These are phyloP conservation scores for Lactifluus piperatus DNA, from an alignment of 768 basidiomycete species.

Conservation along the genomic window DNA sequence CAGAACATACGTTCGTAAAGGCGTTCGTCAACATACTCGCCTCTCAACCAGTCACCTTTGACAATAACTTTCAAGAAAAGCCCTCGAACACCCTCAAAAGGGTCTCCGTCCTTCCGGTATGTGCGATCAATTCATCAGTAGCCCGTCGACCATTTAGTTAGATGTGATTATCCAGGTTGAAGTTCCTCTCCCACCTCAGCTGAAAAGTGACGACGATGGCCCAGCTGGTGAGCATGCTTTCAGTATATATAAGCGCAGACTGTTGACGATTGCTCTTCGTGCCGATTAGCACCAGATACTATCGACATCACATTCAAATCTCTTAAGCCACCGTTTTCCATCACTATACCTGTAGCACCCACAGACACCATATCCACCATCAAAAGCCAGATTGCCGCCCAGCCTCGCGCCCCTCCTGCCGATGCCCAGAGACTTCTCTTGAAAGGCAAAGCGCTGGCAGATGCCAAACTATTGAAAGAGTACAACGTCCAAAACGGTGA, in stretches of 20 bases:
- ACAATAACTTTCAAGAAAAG: constrained; percentile 71
- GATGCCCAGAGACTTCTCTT: constrained; percentile 80
- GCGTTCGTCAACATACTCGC: constrained; percentile 56
- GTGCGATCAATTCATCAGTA: constrained; percentile 19
- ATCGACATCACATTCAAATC: constrained; percentile 84
- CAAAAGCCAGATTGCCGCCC: constrained; percentile 64
- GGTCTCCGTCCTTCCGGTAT: constrained; percentile 61
- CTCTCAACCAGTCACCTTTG: constrained; percentile 56
- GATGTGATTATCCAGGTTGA: constrained; percentile 36
- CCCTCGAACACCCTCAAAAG: constrained; percentile 55
- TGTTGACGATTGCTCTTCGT: not conserved
- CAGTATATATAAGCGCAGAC: not conserved
- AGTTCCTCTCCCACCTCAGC: constrained; percentile 52
- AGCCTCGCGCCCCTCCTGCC: constrained; percentile 63
- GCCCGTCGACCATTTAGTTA: not conserved
- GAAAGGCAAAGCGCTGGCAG: constrained; percentile 90
- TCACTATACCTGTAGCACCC: constrained; percentile 61
- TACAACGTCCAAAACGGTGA: constrained; percentile 78
- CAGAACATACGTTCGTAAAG: constrained; percentile 53
- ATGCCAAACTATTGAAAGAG: constrained; percentile 83
- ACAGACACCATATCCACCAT: constrained; percentile 79
- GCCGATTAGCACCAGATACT: constrained; percentile 26
- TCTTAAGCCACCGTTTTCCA: constrained; percentile 73
- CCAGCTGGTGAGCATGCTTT: constrained; percentile 25
- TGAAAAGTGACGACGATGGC: constrained; percentile 31